Evolutionary conservation across 805 yeast genomes (phyloP).

Genomic region (Pichia insulana): DNA sequence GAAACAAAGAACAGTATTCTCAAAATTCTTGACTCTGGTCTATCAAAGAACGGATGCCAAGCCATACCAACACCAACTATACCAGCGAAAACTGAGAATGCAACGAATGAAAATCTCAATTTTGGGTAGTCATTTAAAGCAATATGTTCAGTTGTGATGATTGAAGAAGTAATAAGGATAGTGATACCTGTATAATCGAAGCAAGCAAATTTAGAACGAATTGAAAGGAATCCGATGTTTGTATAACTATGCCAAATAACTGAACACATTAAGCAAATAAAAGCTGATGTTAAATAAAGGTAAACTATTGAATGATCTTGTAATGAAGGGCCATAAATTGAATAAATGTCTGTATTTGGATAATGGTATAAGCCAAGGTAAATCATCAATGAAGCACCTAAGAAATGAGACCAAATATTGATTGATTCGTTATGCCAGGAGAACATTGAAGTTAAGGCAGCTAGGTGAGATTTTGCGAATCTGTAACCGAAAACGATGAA

Average conservation of each 20-base stretch:
- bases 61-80: slow-evolving; percentile 65
- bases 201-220: slow-evolving; percentile 78
- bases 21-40: slow-evolving; percentile 72
- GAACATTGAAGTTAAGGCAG: slow-evolving; percentile 54
- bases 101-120: slow-evolving; percentile 41
- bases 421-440: slow-evolving; percentile 76
- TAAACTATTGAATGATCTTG: slow-evolving; percentile 46
- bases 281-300: slow-evolving; percentile 60
- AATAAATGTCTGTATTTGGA: slow-evolving; percentile 50
- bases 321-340: slow-evolving; percentile 24
- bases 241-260: slow-evolving; percentile 89
- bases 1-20: slow-evolving; percentile 76
- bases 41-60: slow-evolving; percentile 89
- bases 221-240: slow-evolving; percentile 53
- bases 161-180: slow-evolving; percentile 78
- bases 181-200: slow-evolving; percentile 94
- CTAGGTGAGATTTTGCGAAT: slow-evolving; percentile 55
- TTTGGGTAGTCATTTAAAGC: slow-evolving; percentile 55
- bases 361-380: slow-evolving; percentile 52
- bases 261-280: slow-evolving; percentile 72
- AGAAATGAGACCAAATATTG: slow-evolving; percentile 88
- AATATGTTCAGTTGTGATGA: slow-evolving; percentile 77
- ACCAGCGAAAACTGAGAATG: slow-evolving; percentile 60
- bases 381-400: slow-evolving; percentile 54
- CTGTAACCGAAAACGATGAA: slow-evolving; percentile 80